These are phyloP conservation scores for Ophiocordyceps unilateralis DNA, from an alignment of 2,329 filamentous ascomycete genomes.

Conservation along the genomic window DNA sequence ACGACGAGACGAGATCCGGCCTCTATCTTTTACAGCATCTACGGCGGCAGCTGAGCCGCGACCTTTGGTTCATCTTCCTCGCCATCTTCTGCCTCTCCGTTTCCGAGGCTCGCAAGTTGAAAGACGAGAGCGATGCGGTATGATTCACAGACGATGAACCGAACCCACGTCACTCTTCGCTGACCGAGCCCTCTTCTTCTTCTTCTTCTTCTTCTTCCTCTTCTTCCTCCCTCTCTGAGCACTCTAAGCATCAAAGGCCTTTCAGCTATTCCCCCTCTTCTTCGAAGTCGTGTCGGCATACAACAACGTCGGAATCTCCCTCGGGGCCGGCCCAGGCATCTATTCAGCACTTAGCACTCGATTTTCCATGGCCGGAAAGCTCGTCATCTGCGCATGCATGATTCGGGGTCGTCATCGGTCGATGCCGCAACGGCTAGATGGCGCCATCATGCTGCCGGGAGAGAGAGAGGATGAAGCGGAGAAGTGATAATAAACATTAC, in stretches of 20 bases:
- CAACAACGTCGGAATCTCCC: slow-evolving; percentile 18
- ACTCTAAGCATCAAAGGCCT: slow-evolving; percentile 8
- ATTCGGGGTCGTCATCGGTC: slow-evolving; percentile 18
- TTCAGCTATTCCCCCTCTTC: slow-evolving; percentile 14
- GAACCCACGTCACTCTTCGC: too few species aligned
- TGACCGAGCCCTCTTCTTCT: too few species aligned
- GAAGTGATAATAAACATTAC: too few species aligned
- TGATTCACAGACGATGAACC: too few species aligned
- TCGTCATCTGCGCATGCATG: slow-evolving; percentile 21
- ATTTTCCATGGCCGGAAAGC: slow-evolving; percentile 16
- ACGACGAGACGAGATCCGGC: slow-evolving; percentile 11
- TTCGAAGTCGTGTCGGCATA: slow-evolving; percentile 18
- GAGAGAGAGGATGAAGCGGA: too few species aligned
- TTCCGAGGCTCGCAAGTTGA: slow-evolving; percentile 10
- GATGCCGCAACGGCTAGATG: too few species aligned
- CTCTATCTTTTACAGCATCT: slow-evolving; percentile 17
- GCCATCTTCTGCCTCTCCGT: slow-evolving; percentile 7
- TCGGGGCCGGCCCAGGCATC: slow-evolving; percentile 15
- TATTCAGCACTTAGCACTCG: slow-evolving; percentile 12
- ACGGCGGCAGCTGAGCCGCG: slow-evolving; percentile 21
- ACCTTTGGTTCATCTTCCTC: slow-evolving; percentile 23
- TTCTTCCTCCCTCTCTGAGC: too few species aligned
- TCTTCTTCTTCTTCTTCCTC: too few species aligned
- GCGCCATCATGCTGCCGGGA: not conserved
- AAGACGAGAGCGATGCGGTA: slow-evolving; percentile 10